These are phyloP conservation scores for Macrocybe gigantea DNA, from an alignment of 768 basidiomycete genomes.

Conservation along the genomic window DNA sequence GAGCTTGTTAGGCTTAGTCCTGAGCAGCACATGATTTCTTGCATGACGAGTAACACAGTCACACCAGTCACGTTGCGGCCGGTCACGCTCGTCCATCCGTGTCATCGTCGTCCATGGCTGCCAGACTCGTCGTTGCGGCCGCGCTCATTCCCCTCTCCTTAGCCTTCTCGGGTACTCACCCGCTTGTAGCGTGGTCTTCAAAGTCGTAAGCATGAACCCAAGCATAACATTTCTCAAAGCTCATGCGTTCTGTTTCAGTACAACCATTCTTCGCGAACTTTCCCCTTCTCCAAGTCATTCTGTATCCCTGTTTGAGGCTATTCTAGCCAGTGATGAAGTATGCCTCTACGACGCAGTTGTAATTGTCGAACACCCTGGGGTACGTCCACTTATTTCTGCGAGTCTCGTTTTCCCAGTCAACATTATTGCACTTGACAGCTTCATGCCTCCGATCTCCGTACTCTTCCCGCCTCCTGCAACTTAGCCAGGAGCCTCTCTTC, in stretches of 20 bases:
- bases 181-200: slow-evolving; percentile 71
- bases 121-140: slow-evolving; percentile 34
- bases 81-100: background rate
- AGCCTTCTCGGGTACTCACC: slow-evolving; percentile 58
- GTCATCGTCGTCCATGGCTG: slow-evolving; percentile 31
- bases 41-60: background rate
- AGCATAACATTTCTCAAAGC: background rate
- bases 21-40: background rate
- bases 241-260: slow-evolving; percentile 27
- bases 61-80: background rate
- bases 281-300: slow-evolving; percentile 25
- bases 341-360: slow-evolving; percentile 66
- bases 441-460: slow-evolving; percentile 71
- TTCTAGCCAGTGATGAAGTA: slow-evolving; percentile 38
- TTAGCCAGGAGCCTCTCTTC: slow-evolving; percentile 41
- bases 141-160: slow-evolving; percentile 40
- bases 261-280: slow-evolving; percentile 38
- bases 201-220: slow-evolving; percentile 35
- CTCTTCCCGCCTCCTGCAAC: slow-evolving; percentile 44
- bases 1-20: too few relatives aligned
- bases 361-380: slow-evolving; percentile 67
- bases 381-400: slow-evolving; percentile 26
- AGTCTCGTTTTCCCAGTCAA: background rate
- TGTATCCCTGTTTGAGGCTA: slow-evolving; percentile 33
- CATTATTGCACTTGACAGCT: slow-evolving; percentile 34